Conservation (phyloP, 2,329 filamentous ascomycete genomes). For the Ceratocystis smalleyi region DNA sequence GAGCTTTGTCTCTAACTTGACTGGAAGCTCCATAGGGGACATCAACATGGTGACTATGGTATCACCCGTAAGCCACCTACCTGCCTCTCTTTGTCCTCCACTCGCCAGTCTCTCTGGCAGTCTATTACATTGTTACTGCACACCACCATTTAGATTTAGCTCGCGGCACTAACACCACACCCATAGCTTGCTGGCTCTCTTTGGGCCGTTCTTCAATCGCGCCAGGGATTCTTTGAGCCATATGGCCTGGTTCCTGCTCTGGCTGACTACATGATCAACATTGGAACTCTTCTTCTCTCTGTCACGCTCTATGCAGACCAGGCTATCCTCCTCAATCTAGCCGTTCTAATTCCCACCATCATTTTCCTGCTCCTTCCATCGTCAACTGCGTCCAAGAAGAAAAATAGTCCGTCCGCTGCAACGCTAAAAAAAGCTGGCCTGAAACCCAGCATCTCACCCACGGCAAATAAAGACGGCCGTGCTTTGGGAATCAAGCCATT, state of each 20-base stretch:
- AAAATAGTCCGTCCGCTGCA: conserved; percentile 14
- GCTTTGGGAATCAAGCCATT: conserved; percentile 74
- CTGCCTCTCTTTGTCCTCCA: not conserved
- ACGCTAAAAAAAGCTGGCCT: conserved; percentile 32
- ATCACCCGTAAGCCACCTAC: conserved; percentile 50
- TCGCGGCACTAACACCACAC: conserved; percentile 2
- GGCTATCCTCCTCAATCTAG: conserved; percentile 50
- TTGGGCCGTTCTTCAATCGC: conserved; percentile 77
- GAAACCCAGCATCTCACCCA: conserved; percentile 15
- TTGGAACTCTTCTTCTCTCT: conserved; percentile 65
- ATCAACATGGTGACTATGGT: conserved; percentile 77
- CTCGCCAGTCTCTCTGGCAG: conserved; percentile 6
- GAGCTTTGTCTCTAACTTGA: conserved; percentile 84
- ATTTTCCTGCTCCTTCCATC: conserved; percentile 35
- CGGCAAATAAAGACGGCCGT: conserved; percentile 16
- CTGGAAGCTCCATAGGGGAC: conserved; percentile 67
- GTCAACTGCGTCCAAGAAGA: conserved; percentile 24
- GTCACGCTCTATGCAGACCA: conserved; percentile 68
- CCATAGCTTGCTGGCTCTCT: conserved; percentile 61
- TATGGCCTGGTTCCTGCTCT: conserved; percentile 53
- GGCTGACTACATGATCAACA: conserved; percentile 78
- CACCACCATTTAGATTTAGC: conserved; percentile 21
- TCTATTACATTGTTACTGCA: not conserved
- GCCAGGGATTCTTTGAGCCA: conserved; percentile 67
- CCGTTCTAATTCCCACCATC: conserved; percentile 55